These are phyloP conservation scores for Syzygium aromaticum DNA, from an alignment of 345 rosid genomes.

Conservation along the genomic window DNA sequence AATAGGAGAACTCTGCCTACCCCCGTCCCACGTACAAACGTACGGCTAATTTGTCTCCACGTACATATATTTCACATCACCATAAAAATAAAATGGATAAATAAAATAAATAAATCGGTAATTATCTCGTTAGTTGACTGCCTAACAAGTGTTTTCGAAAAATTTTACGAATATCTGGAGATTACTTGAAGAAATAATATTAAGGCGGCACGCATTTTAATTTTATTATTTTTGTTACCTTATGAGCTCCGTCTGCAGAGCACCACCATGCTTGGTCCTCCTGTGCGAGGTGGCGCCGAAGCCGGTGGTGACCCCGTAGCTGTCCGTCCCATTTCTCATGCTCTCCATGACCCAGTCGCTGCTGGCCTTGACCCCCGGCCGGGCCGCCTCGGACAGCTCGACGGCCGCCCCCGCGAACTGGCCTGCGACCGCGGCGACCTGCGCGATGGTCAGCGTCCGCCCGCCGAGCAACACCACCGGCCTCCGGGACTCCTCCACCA, in stretches of 20 bases:
- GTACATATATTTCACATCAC: background rate
- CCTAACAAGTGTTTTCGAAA: background rate
- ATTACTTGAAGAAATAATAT: background rate
- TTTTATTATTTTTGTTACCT: slow-evolving; percentile 15
- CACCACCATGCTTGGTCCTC: slow-evolving; percentile 62
- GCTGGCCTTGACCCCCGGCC: slow-evolving; percentile 61
- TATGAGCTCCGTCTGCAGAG: slow-evolving; percentile 66
- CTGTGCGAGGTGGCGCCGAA: slow-evolving; percentile 71
- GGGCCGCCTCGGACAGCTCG: slow-evolving; percentile 41
- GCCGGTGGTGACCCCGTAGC: slow-evolving; percentile 72
- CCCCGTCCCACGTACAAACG: background rate
- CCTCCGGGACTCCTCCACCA: slow-evolving; percentile 60
- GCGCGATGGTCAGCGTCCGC: slow-evolving; percentile 63
- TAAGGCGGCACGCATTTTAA: background rate
- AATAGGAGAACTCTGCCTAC: background rate
- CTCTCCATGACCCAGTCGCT: slow-evolving; percentile 86
- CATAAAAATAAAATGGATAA: background rate
- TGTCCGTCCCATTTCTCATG: slow-evolving; percentile 62
- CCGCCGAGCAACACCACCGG: slow-evolving; percentile 61
- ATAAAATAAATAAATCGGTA: background rate
- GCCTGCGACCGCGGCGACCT: slow-evolving; percentile 52
- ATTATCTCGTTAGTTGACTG: background rate
- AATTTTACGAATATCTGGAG: background rate
- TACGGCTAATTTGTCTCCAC: background rate
- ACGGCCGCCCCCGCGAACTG: slow-evolving; percentile 22